Conservation (phyloP, 164 flowering plant species). For the Tinospora cordifolia region DNA sequence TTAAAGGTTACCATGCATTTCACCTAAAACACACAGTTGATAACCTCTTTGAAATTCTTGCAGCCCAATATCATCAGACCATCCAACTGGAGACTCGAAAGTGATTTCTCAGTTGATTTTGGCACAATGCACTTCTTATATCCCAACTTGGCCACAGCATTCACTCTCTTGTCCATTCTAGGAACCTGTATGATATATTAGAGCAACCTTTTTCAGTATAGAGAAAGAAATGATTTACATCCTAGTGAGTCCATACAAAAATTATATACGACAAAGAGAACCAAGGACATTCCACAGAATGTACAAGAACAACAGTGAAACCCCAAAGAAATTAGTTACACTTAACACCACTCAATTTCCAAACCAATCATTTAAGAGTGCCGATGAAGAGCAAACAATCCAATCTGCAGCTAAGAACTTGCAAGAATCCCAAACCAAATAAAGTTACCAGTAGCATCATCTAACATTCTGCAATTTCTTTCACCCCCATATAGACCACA, state of each 20-base stretch:
- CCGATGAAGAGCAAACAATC: too few species aligned
- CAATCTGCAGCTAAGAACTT: too few species aligned
- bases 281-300: too few species aligned
- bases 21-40: slow-evolving; percentile 44
- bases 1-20: neutral
- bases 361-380: too few species aligned
- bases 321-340: too few species aligned
- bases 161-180: slow-evolving; percentile 74
- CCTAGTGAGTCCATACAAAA: neutral
- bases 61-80: slow-evolving; percentile 57
- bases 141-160: slow-evolving; percentile 71
- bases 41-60: slow-evolving; percentile 68
- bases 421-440: too few species aligned
- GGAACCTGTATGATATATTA: slow-evolving; percentile 42
- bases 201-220: neutral
- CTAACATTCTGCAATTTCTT: too few species aligned
- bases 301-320: too few species aligned
- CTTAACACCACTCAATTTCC: too few species aligned
- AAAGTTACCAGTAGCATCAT: too few species aligned
- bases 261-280: neutral
- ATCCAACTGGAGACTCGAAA: slow-evolving; percentile 25
- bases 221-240: neutral
- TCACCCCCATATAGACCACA: too few species aligned
- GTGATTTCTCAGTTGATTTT: slow-evolving; percentile 40
- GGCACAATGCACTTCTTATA: slow-evolving; percentile 81